These are phyloP conservation scores for Friedmanniomyces simplex DNA, from an alignment of 495 filamentous ascomycete genomes.

Conservation along the genomic window DNA sequence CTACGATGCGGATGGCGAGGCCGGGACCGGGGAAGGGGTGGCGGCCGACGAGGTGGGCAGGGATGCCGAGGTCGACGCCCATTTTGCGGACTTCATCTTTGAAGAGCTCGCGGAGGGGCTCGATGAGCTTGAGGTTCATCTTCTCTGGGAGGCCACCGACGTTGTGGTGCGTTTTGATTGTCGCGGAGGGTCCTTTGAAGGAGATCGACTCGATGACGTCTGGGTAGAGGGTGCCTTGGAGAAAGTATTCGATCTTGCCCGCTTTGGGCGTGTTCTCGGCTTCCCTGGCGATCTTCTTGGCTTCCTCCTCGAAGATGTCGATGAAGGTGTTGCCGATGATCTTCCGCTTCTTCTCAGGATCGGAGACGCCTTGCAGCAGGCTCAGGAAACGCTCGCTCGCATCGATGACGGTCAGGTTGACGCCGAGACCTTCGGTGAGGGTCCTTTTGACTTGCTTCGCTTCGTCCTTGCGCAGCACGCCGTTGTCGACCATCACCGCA, in stretches of 20 bases:
- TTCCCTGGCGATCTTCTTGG: slow-evolving; percentile 59
- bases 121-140: slow-evolving; percentile 58
- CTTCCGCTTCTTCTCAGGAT: slow-evolving; percentile 86
- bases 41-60: slow-evolving; percentile 66
- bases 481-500: slow-evolving; percentile 81
- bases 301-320: slow-evolving; percentile 76
- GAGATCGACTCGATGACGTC: slow-evolving; percentile 75
- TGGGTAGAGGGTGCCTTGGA: slow-evolving; percentile 76
- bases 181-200: slow-evolving; percentile 70
- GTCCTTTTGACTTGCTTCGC: slow-evolving; percentile 67
- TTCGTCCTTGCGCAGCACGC: slow-evolving; percentile 79
- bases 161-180: slow-evolving; percentile 82
- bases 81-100: slow-evolving; percentile 78
- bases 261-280: slow-evolving; percentile 49
- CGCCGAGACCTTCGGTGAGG: slow-evolving; percentile 65
- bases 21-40: slow-evolving; percentile 83
- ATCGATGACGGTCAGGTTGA: slow-evolving; percentile 84
- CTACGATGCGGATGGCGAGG: slow-evolving; percentile 79
- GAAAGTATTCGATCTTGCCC: slow-evolving; percentile 68
- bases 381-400: slow-evolving; percentile 63
- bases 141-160: slow-evolving; percentile 59
- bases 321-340: slow-evolving; percentile 83
- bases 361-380: slow-evolving; percentile 57
- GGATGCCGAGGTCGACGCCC: slow-evolving; percentile 65
- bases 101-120: slow-evolving; percentile 72